These are phyloP conservation scores for Aaosphaeria arxii DNA, from an alignment of 2,329 filamentous ascomycete genomes.

Conservation along the genomic window DNA sequence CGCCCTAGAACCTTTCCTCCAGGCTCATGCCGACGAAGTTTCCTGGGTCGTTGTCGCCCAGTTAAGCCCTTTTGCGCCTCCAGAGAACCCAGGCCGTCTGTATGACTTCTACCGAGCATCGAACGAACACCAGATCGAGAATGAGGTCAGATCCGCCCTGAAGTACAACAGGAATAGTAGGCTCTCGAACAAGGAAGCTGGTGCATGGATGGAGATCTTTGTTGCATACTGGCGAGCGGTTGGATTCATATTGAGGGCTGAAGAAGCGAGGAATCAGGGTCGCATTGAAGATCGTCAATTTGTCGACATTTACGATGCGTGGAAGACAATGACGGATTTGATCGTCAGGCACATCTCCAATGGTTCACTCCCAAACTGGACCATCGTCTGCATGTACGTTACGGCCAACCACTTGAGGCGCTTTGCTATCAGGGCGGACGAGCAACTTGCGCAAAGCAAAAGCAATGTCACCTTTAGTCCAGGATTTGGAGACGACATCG, in stretches of 20 bases:
- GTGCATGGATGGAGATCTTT: constrained; percentile 86
- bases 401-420: constrained; percentile 81
- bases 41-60: constrained; percentile 73
- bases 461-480: constrained; percentile 44
- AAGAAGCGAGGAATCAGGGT: constrained; percentile 51
- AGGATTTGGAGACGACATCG: constrained; percentile 76
- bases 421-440: constrained; percentile 89
- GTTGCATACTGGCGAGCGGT: constrained; percentile 79
- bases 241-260: constrained; percentile 66
- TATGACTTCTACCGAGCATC: constrained; percentile 69
- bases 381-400: constrained; percentile 84
- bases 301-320: constrained; percentile 79
- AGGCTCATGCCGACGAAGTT: constrained; percentile 62
- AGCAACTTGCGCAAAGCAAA: constrained; percentile 56
- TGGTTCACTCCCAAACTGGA: constrained; percentile 80
- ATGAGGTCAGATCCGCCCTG: constrained; percentile 68
- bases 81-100: constrained; percentile 62
- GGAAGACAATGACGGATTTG: constrained; percentile 78
- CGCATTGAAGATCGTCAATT: constrained; percentile 58
- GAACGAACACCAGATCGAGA: constrained; percentile 62
- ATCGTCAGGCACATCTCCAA: constrained; percentile 80
- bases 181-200: constrained; percentile 65
- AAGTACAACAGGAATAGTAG: constrained; percentile 60
- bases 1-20: constrained; percentile 70
- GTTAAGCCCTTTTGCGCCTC: constrained; percentile 67